These are phyloP conservation scores for Exophiala aquamarina DNA, from an alignment of 2,329 filamentous ascomycete genomes.

Conservation along the genomic window DNA sequence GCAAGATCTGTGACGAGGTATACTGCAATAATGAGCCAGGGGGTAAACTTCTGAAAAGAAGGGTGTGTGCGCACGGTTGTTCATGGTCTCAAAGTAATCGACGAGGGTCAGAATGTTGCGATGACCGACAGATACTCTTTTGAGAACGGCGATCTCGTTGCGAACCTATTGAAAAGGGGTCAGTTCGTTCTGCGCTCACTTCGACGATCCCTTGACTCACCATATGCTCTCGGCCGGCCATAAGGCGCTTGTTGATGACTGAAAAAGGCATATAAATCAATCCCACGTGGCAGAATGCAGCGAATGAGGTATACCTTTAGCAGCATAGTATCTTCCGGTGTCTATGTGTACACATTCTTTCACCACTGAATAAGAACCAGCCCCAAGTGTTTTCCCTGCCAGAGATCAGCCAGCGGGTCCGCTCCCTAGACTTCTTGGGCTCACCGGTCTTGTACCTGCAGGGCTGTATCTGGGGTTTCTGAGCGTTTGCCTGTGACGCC, in stretches of 20 bases:
- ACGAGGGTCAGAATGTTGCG: slow-evolving; percentile 97
- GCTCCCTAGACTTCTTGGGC: neutral
- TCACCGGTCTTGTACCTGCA: slow-evolving; percentile 90
- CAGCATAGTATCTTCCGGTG: slow-evolving; percentile 95
- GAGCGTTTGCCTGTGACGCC: slow-evolving; percentile 13
- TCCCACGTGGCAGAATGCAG: neutral
- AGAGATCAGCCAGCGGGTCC: slow-evolving; percentile 9
- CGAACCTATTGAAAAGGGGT: slow-evolving; percentile 63
- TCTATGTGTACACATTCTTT: slow-evolving; percentile 99
- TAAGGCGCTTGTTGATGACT: slow-evolving; percentile 97
- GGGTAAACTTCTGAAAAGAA: neutral
- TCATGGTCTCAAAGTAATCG: slow-evolving; percentile 99
- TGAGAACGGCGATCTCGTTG: slow-evolving; percentile 96
- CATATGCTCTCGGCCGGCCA: slow-evolving; percentile 98
- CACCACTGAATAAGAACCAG: slow-evolving; percentile 95
- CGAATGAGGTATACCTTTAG: slow-evolving; percentile 55
- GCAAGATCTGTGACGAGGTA: slow-evolving; percentile 97
- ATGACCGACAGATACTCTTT: slow-evolving; percentile 98
- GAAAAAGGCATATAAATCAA: slow-evolving; percentile 6
- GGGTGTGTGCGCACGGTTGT: slow-evolving; percentile 66
- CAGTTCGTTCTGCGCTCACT: too few species aligned
- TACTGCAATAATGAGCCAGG: slow-evolving; percentile 47
- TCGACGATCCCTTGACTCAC: slow-evolving; percentile 51
- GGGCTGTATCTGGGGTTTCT: slow-evolving; percentile 73
- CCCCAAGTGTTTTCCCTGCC: slow-evolving; percentile 81